Percentiles rank a stretch among this genome's conserved stretches.
Evolutionary conservation across 2,329 filamentous ascomycete species (phyloP).

Genomic region (Fusarium gaditjirri): DNA sequence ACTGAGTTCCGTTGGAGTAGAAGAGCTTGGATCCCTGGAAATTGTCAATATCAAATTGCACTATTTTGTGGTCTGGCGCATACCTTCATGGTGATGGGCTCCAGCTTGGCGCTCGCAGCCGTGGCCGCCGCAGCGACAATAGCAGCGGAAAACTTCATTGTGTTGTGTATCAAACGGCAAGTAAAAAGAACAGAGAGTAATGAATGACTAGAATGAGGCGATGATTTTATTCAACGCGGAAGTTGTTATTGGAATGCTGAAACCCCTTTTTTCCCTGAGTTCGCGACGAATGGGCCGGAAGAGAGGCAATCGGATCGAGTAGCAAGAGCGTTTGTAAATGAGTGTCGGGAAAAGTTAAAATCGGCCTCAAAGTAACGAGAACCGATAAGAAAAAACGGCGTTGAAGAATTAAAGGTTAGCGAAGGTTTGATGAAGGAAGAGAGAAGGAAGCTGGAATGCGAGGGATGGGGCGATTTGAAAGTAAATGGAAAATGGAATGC

Average conservation of each 20-base stretch:
- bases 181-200: slow-evolving; percentile 29
- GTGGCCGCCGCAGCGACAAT: slow-evolving; percentile 56
- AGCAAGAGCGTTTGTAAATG: slow-evolving; percentile 39
- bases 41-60: neutral
- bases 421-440: slow-evolving; percentile 39
- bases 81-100: slow-evolving; percentile 78
- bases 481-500: slow-evolving; percentile 36
- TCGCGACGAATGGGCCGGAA: slow-evolving; percentile 23
- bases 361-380: slow-evolving; percentile 41
- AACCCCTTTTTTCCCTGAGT: slow-evolving; percentile 29
- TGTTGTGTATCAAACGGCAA: slow-evolving; percentile 35
- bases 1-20: slow-evolving; percentile 76
- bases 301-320: slow-evolving; percentile 17
- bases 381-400: slow-evolving; percentile 35
- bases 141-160: slow-evolving; percentile 51
- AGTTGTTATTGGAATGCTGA: slow-evolving; percentile 27
- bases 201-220: slow-evolving; percentile 35
- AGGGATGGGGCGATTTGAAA: slow-evolving; percentile 38
- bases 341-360: slow-evolving; percentile 47
- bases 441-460: slow-evolving; percentile 19
- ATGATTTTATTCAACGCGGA: slow-evolving; percentile 17
- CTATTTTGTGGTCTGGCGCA: neutral
- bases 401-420: slow-evolving; percentile 42
- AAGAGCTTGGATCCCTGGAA: slow-evolving; percentile 84
- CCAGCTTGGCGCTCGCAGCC: slow-evolving; percentile 55